Evolutionary conservation across 1,139 yeast genomes (phyloP).

Genomic region (Geotrichum cucujoidarum): DNA sequence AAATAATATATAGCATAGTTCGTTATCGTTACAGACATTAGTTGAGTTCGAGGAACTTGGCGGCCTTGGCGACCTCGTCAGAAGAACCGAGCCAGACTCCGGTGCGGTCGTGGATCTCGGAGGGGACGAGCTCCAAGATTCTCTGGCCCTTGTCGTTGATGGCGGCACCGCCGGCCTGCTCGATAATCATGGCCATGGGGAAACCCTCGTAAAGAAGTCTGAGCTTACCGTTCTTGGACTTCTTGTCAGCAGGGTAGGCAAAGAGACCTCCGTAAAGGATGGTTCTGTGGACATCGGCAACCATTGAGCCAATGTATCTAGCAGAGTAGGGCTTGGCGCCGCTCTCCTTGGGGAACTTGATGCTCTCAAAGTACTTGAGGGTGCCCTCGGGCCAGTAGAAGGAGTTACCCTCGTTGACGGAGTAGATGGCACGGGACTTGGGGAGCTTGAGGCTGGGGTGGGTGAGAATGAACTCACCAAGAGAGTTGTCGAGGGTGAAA

Average conservation of each 20-base stretch:
- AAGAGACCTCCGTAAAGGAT: slow-evolving; percentile 91
- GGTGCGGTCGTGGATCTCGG: slow-evolving; percentile 85
- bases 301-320: slow-evolving; percentile 97
- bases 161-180: slow-evolving; percentile 94
- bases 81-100: slow-evolving; percentile 95
- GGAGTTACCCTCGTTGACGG: slow-evolving; percentile 93
- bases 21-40: not conserved
- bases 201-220: slow-evolving; percentile 91
- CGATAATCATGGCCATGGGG: slow-evolving; percentile 96
- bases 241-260: slow-evolving; percentile 92
- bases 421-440: slow-evolving; percentile 63
- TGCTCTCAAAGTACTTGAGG: slow-evolving; percentile 60
- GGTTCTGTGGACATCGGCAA: slow-evolving; percentile 97
- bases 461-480: slow-evolving; percentile 93
- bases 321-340: slow-evolving; percentile 82
- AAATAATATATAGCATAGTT: no score
- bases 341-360: slow-evolving; percentile 74
- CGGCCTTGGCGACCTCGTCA: slow-evolving; percentile 70
- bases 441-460: slow-evolving; percentile 76
- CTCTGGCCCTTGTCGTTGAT: slow-evolving; percentile 87
- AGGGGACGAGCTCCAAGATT: slow-evolving; percentile 78
- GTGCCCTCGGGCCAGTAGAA: slow-evolving; percentile 76
- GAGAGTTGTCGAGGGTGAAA: slow-evolving; percentile 83
- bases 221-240: slow-evolving; percentile 85
- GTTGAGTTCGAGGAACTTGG: slow-evolving; percentile 19